phyloP scores from a whole-genome alignment of 2,329 filamentous ascomycete genomes.

The Colletotrichum endophyticum region DNA sequence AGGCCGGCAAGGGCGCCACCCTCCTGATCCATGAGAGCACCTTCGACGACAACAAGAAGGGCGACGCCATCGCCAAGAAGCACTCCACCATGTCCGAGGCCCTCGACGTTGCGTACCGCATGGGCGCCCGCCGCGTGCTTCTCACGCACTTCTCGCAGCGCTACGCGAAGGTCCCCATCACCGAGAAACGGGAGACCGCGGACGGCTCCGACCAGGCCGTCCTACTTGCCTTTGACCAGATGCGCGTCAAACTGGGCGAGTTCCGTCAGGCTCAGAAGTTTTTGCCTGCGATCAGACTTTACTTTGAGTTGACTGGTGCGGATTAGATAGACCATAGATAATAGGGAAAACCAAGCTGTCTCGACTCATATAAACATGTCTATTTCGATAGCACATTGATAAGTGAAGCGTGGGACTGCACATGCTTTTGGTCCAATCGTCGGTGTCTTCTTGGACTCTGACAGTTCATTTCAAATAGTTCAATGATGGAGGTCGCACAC shows the following conservation, averaged over 20 bases:
- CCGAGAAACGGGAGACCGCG: slow-evolving; percentile 41
- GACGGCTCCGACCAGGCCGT: slow-evolving; percentile 62
- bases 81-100: slow-evolving; percentile 91
- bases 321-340: slow-evolving; percentile 25
- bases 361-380: too few relatives aligned
- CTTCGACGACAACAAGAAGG: slow-evolving; percentile 83
- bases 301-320: slow-evolving; percentile 51
- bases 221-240: slow-evolving; percentile 79
- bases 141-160: slow-evolving; percentile 96
- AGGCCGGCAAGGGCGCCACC: slow-evolving; percentile 76
- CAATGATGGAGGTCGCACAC: too few relatives aligned
- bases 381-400: too few relatives aligned
- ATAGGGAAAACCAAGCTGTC: too few relatives aligned
- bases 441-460: too few relatives aligned
- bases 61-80: slow-evolving; percentile 84
- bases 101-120: slow-evolving; percentile 74
- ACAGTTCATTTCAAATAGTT: too few relatives aligned
- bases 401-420: too few relatives aligned
- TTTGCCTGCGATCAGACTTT: slow-evolving; percentile 60
- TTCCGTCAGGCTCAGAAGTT: slow-evolving; percentile 71
- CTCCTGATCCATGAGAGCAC: slow-evolving; percentile 95
- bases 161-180: slow-evolving; percentile 76
- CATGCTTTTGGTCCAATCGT: too few relatives aligned
- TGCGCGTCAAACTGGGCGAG: slow-evolving; percentile 74
- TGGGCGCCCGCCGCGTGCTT: slow-evolving; percentile 81